phyloP scores from a whole-genome alignment of 441 rosid species.

The Melianthus villosus region DNA sequence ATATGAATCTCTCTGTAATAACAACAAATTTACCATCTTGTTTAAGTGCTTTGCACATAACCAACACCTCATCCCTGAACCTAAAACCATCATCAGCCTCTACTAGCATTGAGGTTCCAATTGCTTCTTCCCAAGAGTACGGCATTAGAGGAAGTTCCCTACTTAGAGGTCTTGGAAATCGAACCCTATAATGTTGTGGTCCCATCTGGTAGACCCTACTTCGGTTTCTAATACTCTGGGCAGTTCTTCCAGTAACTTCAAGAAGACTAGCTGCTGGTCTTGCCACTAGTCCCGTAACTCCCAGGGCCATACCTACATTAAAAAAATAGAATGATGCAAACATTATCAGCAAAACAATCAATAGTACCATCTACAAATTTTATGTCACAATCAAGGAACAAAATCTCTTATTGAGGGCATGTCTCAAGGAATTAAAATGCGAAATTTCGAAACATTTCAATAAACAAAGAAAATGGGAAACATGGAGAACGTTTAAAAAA shows the following conservation, averaged over 20 bases:
- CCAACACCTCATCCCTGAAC: conserved; percentile 44
- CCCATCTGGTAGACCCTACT: conserved; percentile 52
- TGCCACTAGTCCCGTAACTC: conserved; percentile 88
- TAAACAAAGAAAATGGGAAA: no score
- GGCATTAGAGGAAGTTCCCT: conserved; percentile 74
- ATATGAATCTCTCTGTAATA: conserved; percentile 41
- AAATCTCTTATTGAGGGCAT: no score
- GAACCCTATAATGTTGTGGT: conserved; percentile 42
- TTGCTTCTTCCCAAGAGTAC: conserved; percentile 87
- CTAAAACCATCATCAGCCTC: conserved; percentile 46
- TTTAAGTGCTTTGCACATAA: conserved; percentile 57
- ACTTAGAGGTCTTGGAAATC: conserved; percentile 73
- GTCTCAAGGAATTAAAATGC: no score
- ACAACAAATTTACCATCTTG: conserved; percentile 53
- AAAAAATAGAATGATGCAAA: conserved; percentile 6
- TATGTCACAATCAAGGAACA: no score
- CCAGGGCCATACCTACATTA: conserved; percentile 60
- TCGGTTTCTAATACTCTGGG: conserved; percentile 85
- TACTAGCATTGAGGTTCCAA: conserved; percentile 53
- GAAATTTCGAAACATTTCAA: no score
- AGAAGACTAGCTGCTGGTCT: conserved; percentile 95
- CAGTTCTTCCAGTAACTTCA: conserved; percentile 92
- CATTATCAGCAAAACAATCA: background rate
- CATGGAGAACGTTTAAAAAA: no score
- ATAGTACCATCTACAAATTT: background rate